Conservation (phyloP, 768 basidiomycete species). For the Boletus subcaerulescens region DNA sequence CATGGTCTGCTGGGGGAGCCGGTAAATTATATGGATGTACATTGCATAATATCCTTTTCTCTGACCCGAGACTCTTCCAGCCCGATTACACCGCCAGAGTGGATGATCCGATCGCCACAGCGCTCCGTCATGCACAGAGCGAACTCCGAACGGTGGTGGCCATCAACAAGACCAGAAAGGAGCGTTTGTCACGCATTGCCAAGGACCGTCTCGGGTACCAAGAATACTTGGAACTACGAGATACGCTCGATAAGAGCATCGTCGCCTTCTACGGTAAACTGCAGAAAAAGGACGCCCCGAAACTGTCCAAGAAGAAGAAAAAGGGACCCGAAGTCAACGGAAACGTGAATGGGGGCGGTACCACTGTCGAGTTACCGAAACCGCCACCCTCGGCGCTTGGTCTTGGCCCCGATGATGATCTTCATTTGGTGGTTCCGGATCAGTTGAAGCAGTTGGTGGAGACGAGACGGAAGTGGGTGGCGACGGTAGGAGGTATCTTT, state of each 20-base stretch:
- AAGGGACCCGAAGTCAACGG: constrained; percentile 41
- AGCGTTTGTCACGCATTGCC: constrained; percentile 69
- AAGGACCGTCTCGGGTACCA: constrained; percentile 87
- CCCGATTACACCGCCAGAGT: constrained; percentile 75
- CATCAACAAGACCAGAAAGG: constrained; percentile 81
- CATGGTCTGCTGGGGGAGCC: constrained; percentile 67
- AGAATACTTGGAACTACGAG: constrained; percentile 84
- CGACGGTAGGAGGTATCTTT: constrained; percentile 71
- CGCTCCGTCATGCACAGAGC: constrained; percentile 83
- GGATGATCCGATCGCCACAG: constrained; percentile 92
- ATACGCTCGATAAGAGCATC: constrained; percentile 86
- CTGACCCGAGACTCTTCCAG: constrained; percentile 36
- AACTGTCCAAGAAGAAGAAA: constrained; percentile 73
- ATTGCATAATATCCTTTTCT: constrained; percentile 9
- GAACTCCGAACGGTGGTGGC: constrained; percentile 74
- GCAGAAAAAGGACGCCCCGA: constrained; percentile 77
- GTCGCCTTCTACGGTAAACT: constrained; percentile 69
- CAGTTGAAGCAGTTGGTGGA: constrained; percentile 70
- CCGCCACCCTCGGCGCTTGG: constrained; percentile 73
- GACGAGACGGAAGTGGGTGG: constrained; percentile 76
- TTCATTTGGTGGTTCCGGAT: constrained; percentile 59
- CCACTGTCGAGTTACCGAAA: constrained; percentile 39
- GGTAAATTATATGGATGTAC: constrained; percentile 46
- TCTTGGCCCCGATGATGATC: constrained; percentile 64
- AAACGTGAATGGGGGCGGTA: constrained; percentile 31